phyloP scores from a whole-genome alignment of 2,329 filamentous ascomycete genomes.

The Epicoccum sorghinum region DNA sequence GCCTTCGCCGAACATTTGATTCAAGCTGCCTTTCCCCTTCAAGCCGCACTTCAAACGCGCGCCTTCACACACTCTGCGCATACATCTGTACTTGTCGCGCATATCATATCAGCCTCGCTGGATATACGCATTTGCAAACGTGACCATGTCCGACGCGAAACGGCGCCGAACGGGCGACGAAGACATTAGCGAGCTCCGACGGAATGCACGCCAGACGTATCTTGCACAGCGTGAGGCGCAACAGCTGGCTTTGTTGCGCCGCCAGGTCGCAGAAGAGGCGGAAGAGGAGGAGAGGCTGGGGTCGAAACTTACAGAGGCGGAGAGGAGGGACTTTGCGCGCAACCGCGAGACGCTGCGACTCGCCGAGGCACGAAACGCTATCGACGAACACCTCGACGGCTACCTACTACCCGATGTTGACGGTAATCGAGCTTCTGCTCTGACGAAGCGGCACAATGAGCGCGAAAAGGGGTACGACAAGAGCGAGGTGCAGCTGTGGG shows the following conservation, averaged over 20 bases:
- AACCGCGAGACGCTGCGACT: slow-evolving; percentile 80
- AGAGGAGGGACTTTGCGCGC: slow-evolving; percentile 86
- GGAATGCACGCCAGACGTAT: slow-evolving; percentile 89
- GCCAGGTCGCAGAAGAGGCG: slow-evolving; percentile 88
- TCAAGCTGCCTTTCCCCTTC: neutral
- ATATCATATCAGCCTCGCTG: neutral
- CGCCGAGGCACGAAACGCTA: slow-evolving; percentile 81
- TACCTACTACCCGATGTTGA: slow-evolving; percentile 88
- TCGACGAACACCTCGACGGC: slow-evolving; percentile 91
- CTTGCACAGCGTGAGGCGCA: slow-evolving; percentile 91
- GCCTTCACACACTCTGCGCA: neutral
- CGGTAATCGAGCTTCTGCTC: slow-evolving; percentile 87
- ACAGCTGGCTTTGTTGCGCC: slow-evolving; percentile 81
- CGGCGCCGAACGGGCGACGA: slow-evolving; percentile 34
- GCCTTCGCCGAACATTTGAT: slow-evolving; percentile 14
- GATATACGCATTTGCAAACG: neutral
- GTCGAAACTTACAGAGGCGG: slow-evolving; percentile 75
- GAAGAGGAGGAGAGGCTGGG: slow-evolving; percentile 72
- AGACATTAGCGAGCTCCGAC: slow-evolving; percentile 73
- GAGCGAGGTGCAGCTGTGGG: slow-evolving; percentile 96
- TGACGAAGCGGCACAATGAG: slow-evolving; percentile 86
- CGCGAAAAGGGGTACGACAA: slow-evolving; percentile 88
- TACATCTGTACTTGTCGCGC: neutral
- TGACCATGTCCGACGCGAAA: slow-evolving; percentile 36
- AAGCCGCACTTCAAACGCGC: slow-evolving; percentile 8